Evolutionary conservation across 306 rosid genomes (phyloP).

Genomic region (Chamaecrista fasciculata): DNA sequence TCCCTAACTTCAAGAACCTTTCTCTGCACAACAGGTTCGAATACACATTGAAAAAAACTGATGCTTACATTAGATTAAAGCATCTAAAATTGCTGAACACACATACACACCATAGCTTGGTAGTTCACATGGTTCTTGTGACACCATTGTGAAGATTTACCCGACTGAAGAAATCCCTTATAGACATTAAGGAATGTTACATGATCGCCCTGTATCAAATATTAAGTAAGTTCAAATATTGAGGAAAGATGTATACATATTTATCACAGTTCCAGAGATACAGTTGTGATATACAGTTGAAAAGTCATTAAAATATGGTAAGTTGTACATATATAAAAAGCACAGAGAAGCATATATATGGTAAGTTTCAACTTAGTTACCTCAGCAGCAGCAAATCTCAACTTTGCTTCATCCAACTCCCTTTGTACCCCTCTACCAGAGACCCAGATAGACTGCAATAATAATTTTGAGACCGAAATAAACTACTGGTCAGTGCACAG

Average conservation of each 20-base stretch:
- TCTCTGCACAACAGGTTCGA: slow-evolving; percentile 54
- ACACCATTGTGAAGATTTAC: slow-evolving; percentile 96
- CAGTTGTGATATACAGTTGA: slow-evolving; percentile 6
- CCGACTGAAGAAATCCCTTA: slow-evolving; percentile 88
- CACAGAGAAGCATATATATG: background rate
- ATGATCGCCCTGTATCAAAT: slow-evolving; percentile 78
- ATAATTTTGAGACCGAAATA: slow-evolving; percentile 34
- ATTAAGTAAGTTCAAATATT: slow-evolving; percentile 17
- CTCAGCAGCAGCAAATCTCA: slow-evolving; percentile 93
- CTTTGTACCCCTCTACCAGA: slow-evolving; percentile 81
- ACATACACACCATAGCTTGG: slow-evolving; percentile 83
- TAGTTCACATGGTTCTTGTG: slow-evolving; percentile 83
- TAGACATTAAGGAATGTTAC: slow-evolving; percentile 86
- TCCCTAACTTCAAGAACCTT: slow-evolving; percentile 87
- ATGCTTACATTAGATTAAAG: slow-evolving; percentile 1
- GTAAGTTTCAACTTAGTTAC: slow-evolving; percentile 38
- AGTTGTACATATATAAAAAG: background rate
- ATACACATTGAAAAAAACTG: slow-evolving; percentile 18
- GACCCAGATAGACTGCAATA: slow-evolving; percentile 80
- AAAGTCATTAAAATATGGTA: background rate
- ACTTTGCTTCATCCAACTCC: slow-evolving; percentile 91
- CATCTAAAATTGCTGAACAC: slow-evolving; percentile 18
- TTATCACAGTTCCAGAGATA: background rate
- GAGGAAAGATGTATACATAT: background rate
- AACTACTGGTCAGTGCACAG: slow-evolving; percentile 13